Evolutionary conservation across 805 yeast genomes (phyloP).

Genomic region (Myxozyma melibiosi): DNA sequence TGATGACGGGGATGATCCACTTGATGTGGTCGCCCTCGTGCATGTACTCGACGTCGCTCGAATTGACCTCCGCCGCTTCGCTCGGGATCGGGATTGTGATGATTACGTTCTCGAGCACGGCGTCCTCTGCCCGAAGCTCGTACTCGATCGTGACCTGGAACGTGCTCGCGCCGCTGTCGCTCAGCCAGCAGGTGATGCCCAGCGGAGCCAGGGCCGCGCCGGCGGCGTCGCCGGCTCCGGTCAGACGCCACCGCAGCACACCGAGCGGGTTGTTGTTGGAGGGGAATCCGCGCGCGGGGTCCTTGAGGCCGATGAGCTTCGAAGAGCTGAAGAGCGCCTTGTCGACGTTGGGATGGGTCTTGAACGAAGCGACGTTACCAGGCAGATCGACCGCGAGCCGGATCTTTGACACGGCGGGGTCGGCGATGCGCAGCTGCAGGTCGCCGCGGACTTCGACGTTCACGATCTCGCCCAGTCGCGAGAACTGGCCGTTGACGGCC

Average conservation of each 20-base stretch:
- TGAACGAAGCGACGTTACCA: conserved; percentile 59
- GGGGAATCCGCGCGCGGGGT: conserved; percentile 80
- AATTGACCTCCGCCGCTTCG: conserved; percentile 54
- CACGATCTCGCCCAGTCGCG: conserved; percentile 72
- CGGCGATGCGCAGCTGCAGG: conserved; percentile 81
- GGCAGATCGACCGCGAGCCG: conserved; percentile 55
- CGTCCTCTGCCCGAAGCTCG: conserved; percentile 60
- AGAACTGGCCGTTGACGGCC: conserved; percentile 70
- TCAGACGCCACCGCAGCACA: conserved; percentile 88
- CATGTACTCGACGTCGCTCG: conserved; percentile 43
- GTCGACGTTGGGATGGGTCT: conserved; percentile 97
- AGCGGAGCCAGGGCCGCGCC: conserved; percentile 62
- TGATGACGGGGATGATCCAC: conserved; percentile 61
- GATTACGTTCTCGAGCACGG: conserved; percentile 54
- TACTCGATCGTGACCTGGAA: conserved; percentile 85
- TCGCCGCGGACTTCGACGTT: conserved; percentile 84
- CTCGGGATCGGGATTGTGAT: conserved; percentile 70
- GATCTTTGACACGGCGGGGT: conserved; percentile 68
- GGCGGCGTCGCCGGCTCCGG: conserved; percentile 59
- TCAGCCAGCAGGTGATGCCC: conserved; percentile 81
- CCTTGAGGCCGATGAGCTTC: conserved; percentile 71
- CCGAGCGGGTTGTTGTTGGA: conserved; percentile 87
- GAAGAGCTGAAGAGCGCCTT: conserved; percentile 62
- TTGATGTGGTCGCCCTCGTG: conserved; percentile 69
- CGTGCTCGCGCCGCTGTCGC: conserved; percentile 58